These are phyloP conservation scores for Pseudocercospora vitis DNA, from an alignment of 2,329 filamentous ascomycete species.

Conservation along the genomic window DNA sequence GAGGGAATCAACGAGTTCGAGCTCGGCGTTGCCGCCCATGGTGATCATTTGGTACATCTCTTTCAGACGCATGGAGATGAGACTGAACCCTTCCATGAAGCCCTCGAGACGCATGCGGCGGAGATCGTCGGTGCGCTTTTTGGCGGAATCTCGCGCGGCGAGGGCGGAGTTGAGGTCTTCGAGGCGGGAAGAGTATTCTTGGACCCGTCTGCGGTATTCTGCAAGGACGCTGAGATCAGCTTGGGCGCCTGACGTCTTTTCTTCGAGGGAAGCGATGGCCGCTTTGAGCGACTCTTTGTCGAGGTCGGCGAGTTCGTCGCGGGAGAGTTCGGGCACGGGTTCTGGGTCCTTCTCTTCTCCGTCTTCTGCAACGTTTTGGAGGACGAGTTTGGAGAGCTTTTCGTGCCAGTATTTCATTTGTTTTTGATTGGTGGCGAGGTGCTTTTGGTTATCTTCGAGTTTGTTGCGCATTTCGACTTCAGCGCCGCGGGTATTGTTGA, in stretches of 20 bases:
- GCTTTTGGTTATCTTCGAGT: conserved; percentile 93
- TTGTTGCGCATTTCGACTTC: conserved; percentile 99
- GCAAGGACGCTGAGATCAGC: conserved; percentile 87
- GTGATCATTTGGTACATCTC: conserved; percentile 99
- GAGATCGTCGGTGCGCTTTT: conserved; percentile 89
- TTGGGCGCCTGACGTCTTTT: conserved; percentile 73
- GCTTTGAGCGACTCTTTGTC: conserved; percentile 63
- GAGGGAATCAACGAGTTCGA: conserved; percentile 92
- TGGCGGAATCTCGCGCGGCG: conserved; percentile 75
- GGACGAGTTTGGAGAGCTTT: conserved; percentile 76
- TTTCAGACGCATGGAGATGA: conserved; percentile 90
- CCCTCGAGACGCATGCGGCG: conserved; percentile 86
- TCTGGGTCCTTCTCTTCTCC: conserved; percentile 57
- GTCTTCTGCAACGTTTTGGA: conserved; percentile 70
- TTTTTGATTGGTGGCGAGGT: conserved; percentile 80
- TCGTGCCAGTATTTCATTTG: conserved; percentile 83
- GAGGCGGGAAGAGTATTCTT: conserved; percentile 78
- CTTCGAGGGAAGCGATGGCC: conserved; percentile 65
- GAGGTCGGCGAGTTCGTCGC: conserved; percentile 65
- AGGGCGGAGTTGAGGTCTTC: conserved; percentile 80
- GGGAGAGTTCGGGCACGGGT: conserved; percentile 75
- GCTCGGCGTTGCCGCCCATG: conserved; percentile 96
- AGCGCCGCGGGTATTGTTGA: conserved; percentile 82
- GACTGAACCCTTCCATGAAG: conserved; percentile 97
- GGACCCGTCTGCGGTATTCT: conserved; percentile 82